phyloP scores from a whole-genome alignment of 345 rosid genomes.

The Sisymbrium irio region DNA sequence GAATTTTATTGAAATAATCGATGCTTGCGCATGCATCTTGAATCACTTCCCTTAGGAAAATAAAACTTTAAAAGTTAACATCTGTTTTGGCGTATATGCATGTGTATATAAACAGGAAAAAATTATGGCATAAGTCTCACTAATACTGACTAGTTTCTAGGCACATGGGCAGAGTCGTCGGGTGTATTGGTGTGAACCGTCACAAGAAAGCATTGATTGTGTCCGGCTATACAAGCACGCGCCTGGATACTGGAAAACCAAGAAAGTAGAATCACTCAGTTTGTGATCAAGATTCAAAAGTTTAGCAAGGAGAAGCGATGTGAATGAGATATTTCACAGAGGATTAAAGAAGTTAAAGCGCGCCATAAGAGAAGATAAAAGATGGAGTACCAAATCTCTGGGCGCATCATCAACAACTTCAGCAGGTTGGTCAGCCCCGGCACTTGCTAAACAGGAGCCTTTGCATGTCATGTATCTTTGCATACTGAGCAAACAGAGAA shows the following conservation, averaged over 20 bases:
- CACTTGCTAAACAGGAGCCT: slow-evolving; percentile 81
- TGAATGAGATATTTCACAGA: background rate
- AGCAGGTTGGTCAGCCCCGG: slow-evolving; percentile 91
- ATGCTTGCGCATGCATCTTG: background rate
- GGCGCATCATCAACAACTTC: slow-evolving; percentile 90
- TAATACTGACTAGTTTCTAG: slow-evolving; percentile 43
- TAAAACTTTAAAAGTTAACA: background rate
- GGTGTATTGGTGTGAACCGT: slow-evolving; percentile 77
- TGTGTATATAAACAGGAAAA: background rate
- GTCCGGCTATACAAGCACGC: slow-evolving; percentile 79
- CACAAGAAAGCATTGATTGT: slow-evolving; percentile 76
- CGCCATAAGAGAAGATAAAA: background rate
- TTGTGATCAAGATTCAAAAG: slow-evolving; percentile 19
- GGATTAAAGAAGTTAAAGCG: background rate
- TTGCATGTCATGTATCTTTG: slow-evolving; percentile 82
- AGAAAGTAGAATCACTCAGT: background rate
- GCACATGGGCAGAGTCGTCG: slow-evolving; percentile 95
- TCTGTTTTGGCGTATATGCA: background rate
- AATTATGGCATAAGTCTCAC: background rate
- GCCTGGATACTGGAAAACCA: slow-evolving; percentile 68
- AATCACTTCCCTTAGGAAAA: background rate
- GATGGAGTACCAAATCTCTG: slow-evolving; percentile 61
- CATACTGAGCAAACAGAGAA: slow-evolving; percentile 47
- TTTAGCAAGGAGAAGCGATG: background rate
- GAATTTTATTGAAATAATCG: background rate